Percentiles rank a stretch among this genome's conserved stretches.
Conservation (phyloP, 2,329 filamentous ascomycete genomes). For the Epichloe festucae region DNA sequence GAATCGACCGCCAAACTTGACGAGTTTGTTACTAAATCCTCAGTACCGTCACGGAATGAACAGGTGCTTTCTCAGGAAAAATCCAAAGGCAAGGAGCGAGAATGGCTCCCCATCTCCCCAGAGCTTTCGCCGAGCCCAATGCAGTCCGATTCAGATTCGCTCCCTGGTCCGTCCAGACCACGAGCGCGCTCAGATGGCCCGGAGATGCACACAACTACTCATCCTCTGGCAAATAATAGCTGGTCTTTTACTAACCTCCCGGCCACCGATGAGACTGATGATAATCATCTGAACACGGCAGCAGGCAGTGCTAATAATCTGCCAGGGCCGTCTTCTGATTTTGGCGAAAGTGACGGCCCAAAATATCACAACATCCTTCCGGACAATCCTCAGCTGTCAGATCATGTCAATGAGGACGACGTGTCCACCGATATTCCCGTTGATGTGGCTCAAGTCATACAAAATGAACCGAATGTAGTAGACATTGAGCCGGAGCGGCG, state of each 20-base stretch:
- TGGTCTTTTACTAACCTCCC: slow-evolving; percentile 42
- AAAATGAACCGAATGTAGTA: slow-evolving; percentile 2
- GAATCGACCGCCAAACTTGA: neutral
- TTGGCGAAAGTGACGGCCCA: neutral
- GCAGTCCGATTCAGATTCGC: slow-evolving; percentile 4
- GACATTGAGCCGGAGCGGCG: slow-evolving; percentile 8
- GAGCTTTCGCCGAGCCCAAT: slow-evolving; percentile 5
- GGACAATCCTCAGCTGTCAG: neutral
- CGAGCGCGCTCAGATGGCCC: slow-evolving; percentile 47
- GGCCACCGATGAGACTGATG: slow-evolving; percentile 9
- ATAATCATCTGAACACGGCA: slow-evolving; percentile 2
- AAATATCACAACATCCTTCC: neutral
- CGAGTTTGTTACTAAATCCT: neutral
- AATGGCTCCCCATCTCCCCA: slow-evolving; percentile 4
- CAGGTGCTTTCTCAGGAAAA: neutral
- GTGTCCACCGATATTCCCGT: neutral
- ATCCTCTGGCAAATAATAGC: slow-evolving; percentile 45
- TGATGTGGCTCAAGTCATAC: slow-evolving; percentile 5
- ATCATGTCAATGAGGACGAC: slow-evolving; percentile 3
- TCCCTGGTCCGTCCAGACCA: slow-evolving; percentile 24
- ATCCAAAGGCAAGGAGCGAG: slow-evolving; percentile 17
- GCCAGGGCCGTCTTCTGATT: neutral
- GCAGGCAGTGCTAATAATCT: neutral
- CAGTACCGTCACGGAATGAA: neutral
- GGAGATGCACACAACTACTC: slow-evolving; percentile 26